Conservation (phyloP, 2,329 filamentous ascomycete genomes). For the Cladosporium cucumerinum region DNA sequence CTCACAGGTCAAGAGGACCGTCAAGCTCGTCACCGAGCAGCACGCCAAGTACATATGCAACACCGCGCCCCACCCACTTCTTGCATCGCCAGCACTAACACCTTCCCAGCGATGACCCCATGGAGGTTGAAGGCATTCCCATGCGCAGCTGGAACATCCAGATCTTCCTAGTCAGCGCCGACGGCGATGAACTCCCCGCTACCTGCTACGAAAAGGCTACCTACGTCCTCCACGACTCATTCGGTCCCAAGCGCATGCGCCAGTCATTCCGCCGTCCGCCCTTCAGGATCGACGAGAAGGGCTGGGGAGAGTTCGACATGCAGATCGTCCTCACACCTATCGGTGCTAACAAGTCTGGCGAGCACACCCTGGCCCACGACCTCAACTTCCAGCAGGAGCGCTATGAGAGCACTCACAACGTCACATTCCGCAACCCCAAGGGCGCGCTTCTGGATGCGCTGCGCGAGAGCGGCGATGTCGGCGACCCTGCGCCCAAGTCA, state of each 20-base stretch:
- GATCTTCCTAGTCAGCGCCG: conserved; percentile 78
- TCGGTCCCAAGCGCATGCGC: conserved; percentile 66
- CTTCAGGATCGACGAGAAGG: conserved; percentile 87
- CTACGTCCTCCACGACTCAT: conserved; percentile 92
- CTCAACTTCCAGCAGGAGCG: conserved; percentile 80
- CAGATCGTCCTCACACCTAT: conserved; percentile 75
- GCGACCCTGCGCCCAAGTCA: conserved; percentile 38
- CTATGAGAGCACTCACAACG: conserved; percentile 78
- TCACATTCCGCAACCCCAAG: conserved; percentile 91
- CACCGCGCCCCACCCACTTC: conserved; percentile 15
- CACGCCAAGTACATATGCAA: conserved; percentile 66
- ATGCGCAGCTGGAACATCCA: conserved; percentile 91
- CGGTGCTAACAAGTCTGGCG: conserved; percentile 69
- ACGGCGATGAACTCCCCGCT: conserved; percentile 78
- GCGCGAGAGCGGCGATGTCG: conserved; percentile 76
- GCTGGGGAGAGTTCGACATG: conserved; percentile 99
- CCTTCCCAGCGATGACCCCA: conserved; percentile 65
- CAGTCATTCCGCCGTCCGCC: conserved; percentile 84
- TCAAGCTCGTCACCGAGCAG: conserved; percentile 93
- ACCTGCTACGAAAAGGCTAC: conserved; percentile 86
- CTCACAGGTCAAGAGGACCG: conserved; percentile 70
- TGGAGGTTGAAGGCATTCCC: conserved; percentile 80
- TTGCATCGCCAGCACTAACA: conserved; percentile 19
- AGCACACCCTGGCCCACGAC: conserved; percentile 78
- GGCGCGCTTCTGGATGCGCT: conserved; percentile 75